Evolutionary conservation across 106 monocot species (phyloP), one percentile per base, ranked within the genome.

Genomic region (Allium fistulosum): DNA sequence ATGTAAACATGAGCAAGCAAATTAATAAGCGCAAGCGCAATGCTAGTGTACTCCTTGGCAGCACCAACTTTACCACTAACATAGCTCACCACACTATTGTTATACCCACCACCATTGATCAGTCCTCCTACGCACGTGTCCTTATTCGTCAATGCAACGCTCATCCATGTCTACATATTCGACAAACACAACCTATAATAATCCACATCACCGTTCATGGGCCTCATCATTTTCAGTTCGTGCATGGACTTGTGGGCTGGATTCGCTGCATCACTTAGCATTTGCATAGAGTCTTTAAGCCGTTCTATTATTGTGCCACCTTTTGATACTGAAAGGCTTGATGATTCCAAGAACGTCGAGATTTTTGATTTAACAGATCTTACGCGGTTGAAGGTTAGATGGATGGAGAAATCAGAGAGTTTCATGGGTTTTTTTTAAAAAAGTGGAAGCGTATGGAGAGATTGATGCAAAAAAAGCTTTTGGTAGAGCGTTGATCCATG

Each of bases 131-230:
- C 26, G 59, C 88, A 88, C 47, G 83, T 88, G 50, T 80, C 84
- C 77, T 80, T 82, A 61, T 89, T 66, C 14, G 88, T 89, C 49
- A 89, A 62, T n/a, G 85, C 88, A 10, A 82, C 85, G 72, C 85
- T 89, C 70, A 85, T 76, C 85, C 88, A 87, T 53, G 87, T 87
- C 78, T 71, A 78, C 64, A 83, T 83, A 48, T 87, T 83, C 14
- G 63, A 66, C 48, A 80, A 73, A 57, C 76, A 59, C 87, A 63
- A 80, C 51, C 57, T 69, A 5, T 74, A 8, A 72, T 14, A 57
- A n/a, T 57, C 49, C 82, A 4, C 15, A 51, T 13, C 49, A 48
- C 7, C 17, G 10, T n/a, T 26, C 11, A 18, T 27, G 52, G 7
- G 46, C 48, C 37, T 59, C 53, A 86, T 18, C 67, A 48, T 60